A percentile compares a stretch with the other conserved stretches of the same genome.
Conservation (phyloP, 495 filamentous ascomycete genomes). For the Aspergillus bridgeri region DNA sequence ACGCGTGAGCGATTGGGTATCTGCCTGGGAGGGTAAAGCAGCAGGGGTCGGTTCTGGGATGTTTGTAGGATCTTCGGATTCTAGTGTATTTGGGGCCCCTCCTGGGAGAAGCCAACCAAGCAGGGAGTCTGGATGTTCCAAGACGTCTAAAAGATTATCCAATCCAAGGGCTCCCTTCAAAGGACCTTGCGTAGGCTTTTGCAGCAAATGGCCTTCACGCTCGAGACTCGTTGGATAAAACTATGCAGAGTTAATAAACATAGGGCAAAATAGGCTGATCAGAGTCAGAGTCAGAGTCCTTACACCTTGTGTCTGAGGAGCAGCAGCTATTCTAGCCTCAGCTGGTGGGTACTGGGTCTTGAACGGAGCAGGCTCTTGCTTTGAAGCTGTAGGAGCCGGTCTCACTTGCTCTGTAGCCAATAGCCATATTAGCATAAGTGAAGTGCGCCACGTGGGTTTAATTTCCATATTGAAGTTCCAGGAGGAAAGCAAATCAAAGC, state of each 20-base stretch:
- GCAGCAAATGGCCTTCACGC: constrained; percentile 36
- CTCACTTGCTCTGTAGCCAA: constrained; percentile 27
- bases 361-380: constrained; percentile 21
- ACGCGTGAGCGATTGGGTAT: neutral
- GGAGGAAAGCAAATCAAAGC: neutral
- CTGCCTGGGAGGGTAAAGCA: neutral
- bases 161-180: constrained; percentile 20
- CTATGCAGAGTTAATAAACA: constrained; percentile 12
- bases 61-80: neutral
- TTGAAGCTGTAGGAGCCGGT: constrained; percentile 25
- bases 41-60: constrained; percentile 9
- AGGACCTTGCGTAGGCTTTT: constrained; percentile 28
- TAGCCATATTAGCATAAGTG: constrained; percentile 38
- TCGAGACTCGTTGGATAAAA: constrained; percentile 40
- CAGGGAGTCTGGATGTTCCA: constrained; percentile 25
- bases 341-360: constrained; percentile 39
- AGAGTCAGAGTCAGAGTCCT: constrained; percentile 7
- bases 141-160: constrained; percentile 18
- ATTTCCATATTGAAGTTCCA: constrained; percentile 15
- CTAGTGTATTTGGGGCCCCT: neutral
- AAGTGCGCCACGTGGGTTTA: constrained; percentile 17
- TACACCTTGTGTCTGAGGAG: constrained; percentile 30
- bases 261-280: neutral
- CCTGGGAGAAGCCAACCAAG: constrained; percentile 13
- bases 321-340: constrained; percentile 22